Base-by-base conservation (phyloP, 495 filamentous ascomycete species). In the Penicillium egyptiacum region DNA sequence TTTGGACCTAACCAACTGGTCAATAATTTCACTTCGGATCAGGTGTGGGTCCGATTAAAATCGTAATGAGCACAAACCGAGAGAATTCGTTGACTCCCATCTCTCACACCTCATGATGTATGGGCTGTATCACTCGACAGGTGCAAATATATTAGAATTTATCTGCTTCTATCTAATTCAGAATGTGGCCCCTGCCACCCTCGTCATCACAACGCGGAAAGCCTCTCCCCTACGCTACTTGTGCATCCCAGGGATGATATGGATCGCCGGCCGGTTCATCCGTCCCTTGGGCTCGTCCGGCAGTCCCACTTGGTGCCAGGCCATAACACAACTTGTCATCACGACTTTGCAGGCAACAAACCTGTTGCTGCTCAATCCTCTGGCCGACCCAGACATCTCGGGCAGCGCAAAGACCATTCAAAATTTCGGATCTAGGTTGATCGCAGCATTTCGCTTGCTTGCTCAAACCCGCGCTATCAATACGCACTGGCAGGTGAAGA, bases 261-360 rank as follows among this genome's bases (percentile, higher is more conserved):
- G 47, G 48, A 28, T 25, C 17, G 48, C 48, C 48, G 31, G 56
- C 39, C 42, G 41, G 0, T 58, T 58, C 11, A 53, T 58, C 14
- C 28, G 48, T 5, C 49, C 56, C 16, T 58, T 47, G 16, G 49
- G 47, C 26, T 22, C 48, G 7, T 44, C 49, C 19, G 49, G 56
- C 5, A 45, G 56, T 43, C 56, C 56, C 9, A 28, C 48, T 20
- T 51, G 48, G 56, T 58, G 56, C 26, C 55, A 57, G 31, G 48
- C 56, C 2, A 43, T 51, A 35, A 52, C 40, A 2, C 46, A 49
- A 23, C 47, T 57, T 20, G 23, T 57, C 14, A 43, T 58, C 16
- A 49, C 35, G 8, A 14, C 30, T 45, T 37, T 58, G 1, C 57
- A 56, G 37, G 45, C 50, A 14, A 23, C 35, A 22, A 22, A 59